Evolutionary conservation across 2,329 filamentous ascomycete genomes (phyloP), one percentile per base, ranked within the genome.

Genomic region (Cladosporium sp.): DNA sequence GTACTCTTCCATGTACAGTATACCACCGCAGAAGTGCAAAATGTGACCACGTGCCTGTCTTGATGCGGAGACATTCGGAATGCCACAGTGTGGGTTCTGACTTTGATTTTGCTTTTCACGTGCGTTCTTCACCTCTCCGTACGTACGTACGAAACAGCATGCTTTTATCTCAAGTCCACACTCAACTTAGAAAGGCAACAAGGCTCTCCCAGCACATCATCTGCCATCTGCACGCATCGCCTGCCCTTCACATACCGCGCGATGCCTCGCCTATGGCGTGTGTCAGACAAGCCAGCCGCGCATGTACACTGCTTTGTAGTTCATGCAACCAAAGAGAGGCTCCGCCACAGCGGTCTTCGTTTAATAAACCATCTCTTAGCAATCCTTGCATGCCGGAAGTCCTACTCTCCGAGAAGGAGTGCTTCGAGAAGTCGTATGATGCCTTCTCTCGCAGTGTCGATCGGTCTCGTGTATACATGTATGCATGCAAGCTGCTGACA

Each of bases 381-480:
- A 4, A 4, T 27, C 22, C 22, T 27, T 9, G 22, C 22, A 27
- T 5, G 9, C 4, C 7, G 32, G n/a, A 36, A 11, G 32, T 36
- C 9, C 9, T 27, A 27, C 22, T 27, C 32, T 17, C 12, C 15
- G 32, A 36, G 11, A 32, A 4, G 4, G 32, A 15, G 37, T 22
- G 15, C 15, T 40, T 48, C 45, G 37, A 48, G 37, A 41, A 48
- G 18, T 48, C 45, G 45, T 41, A 32, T 34, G 45, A 48, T 41
- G 9, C 37, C 38, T 48, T 48, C 45, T 41, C 45, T 48, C 41
- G 37, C 45, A 48, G 45, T 8, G 37, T 7, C 24, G 37, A 48
- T 40, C 37, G 20, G 4, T 39, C 18, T 11, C 24, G 19, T 5
- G 4, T 20, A 24, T 7, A 7, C 20, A 15, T 22, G 11, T 27